phyloP scores from a whole-genome alignment of 1,284 basidiomycete species.

The Ustilago esculenta region DNA sequence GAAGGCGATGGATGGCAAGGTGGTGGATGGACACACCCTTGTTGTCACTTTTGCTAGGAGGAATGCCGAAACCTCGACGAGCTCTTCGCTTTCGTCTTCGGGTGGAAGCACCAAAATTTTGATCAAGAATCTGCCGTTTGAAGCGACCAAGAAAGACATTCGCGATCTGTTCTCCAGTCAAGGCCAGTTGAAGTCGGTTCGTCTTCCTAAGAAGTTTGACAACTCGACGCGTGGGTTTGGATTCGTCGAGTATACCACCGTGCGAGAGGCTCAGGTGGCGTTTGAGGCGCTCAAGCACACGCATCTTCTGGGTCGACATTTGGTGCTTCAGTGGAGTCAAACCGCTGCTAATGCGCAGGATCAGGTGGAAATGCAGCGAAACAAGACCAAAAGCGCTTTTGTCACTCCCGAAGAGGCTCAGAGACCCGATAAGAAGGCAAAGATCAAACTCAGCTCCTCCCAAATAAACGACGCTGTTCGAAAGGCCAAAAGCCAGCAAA shows the following conservation, averaged over 20 bases:
- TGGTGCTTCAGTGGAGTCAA: constrained; percentile 89
- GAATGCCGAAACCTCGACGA: constrained; percentile 73
- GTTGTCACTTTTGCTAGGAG: constrained; percentile 87
- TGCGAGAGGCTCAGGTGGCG: constrained; percentile 58
- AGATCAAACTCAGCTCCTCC: constrained; percentile 45
- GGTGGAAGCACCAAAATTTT: constrained; percentile 71
- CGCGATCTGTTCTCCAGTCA: constrained; percentile 79
- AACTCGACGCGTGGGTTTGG: constrained; percentile 80
- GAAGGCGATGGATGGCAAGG: constrained; percentile 80
- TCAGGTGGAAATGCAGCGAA: constrained; percentile 48
- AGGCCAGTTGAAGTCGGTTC: constrained; percentile 75
- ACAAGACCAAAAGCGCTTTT: constrained; percentile 38
- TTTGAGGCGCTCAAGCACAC: constrained; percentile 78
- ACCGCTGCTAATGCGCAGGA: constrained; percentile 62
- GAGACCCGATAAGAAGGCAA: constrained; percentile 34
- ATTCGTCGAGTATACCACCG: constrained; percentile 77
- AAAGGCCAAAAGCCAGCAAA: constrained; percentile 20
- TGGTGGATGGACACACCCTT: constrained; percentile 86
- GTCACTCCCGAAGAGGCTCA: not conserved
- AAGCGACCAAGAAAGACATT: constrained; percentile 91
- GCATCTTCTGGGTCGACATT: constrained; percentile 91
- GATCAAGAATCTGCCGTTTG: constrained; percentile 97
- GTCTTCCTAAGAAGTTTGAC: constrained; percentile 77
- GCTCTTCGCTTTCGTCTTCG: constrained; percentile 74
- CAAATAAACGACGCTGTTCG: constrained; percentile 46